A percentile compares a stretch with the other conserved stretches of the same genome.
Evolutionary conservation across 257 asterid genomes (phyloP).

Genomic region (Fraxinus excelsior): DNA sequence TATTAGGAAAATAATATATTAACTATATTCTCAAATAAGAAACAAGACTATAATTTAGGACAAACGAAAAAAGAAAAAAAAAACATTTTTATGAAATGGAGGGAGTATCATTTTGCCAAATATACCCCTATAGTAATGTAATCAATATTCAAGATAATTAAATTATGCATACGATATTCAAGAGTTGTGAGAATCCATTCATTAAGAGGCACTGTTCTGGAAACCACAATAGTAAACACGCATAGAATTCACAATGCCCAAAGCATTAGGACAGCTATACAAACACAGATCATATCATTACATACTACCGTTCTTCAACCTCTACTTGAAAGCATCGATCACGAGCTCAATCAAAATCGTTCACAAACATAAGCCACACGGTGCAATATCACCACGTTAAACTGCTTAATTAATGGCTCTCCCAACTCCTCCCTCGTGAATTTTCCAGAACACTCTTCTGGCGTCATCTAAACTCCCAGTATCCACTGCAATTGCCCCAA

Average conservation of each 20-base stretch:
- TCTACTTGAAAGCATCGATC: slow-evolving; percentile 1
- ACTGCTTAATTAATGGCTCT: not conserved
- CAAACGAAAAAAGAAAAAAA: no score
- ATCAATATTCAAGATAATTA: no score
- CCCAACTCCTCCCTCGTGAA: slow-evolving; percentile 34
- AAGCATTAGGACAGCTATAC: not conserved
- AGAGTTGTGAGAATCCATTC: not conserved
- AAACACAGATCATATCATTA: not conserved
- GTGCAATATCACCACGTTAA: slow-evolving; percentile 6
- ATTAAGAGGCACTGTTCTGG: slow-evolving; percentile 1
- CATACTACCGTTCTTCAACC: slow-evolving; percentile 14
- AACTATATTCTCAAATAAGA: no score
- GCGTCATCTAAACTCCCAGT: slow-evolving; percentile 55
- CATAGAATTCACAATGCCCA: slow-evolving; percentile 10
- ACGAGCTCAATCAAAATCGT: slow-evolving; percentile 3
- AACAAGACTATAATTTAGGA: no score
- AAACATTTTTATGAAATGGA: no score
- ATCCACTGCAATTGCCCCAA: slow-evolving; percentile 76
- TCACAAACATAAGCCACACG: not conserved
- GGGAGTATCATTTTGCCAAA: no score
- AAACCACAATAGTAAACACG: slow-evolving; percentile 2
- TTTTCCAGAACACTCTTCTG: slow-evolving; percentile 35
- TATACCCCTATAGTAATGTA: no score
- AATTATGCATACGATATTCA: no score
- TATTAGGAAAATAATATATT: no score